Evolutionary conservation across 192 early-diverging fungal genomes (phyloP).

Genomic region (Linnemannia schmuckeri): DNA sequence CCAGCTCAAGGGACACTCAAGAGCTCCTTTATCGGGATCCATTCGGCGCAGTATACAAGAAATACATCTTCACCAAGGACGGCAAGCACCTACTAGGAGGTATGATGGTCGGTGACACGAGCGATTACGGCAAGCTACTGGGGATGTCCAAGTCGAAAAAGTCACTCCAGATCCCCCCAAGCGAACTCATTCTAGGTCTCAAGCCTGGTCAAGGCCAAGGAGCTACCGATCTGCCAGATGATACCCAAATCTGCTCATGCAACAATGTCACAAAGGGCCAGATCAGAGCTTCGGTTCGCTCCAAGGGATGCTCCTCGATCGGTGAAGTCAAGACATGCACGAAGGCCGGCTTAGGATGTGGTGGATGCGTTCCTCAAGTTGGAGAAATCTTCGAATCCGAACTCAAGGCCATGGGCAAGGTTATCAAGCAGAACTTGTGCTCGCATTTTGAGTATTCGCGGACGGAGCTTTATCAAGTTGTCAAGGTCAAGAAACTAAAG

Average conservation of each 20-base stretch:
- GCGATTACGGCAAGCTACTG: constrained; percentile 73
- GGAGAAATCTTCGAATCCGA: constrained; percentile 71
- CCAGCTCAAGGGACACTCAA: constrained; percentile 43
- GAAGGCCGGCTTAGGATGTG: constrained; percentile 72
- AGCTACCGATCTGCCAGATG: constrained; percentile 71
- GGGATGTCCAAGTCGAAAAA: constrained; percentile 66
- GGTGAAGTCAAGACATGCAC: constrained; percentile 73
- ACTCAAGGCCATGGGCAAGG: constrained; percentile 67
- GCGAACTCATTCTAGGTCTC: constrained; percentile 68
- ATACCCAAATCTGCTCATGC: constrained; percentile 79
- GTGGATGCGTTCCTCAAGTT: constrained; percentile 73
- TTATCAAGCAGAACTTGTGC: constrained; percentile 69
- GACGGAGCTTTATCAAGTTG: constrained; percentile 71
- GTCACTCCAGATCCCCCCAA: constrained; percentile 61
- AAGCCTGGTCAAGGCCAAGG: constrained; percentile 52
- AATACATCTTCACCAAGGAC: constrained; percentile 70
- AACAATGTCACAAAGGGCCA: constrained; percentile 77
- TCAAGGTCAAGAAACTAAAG: constrained; percentile 66
- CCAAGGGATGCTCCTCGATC: constrained; percentile 58
- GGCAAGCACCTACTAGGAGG: constrained; percentile 77
- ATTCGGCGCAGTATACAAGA: constrained; percentile 73
- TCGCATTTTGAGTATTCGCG: constrained; percentile 73
- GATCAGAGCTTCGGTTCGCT: constrained; percentile 60
- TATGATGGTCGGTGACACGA: constrained; percentile 77
- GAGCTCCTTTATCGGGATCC: constrained; percentile 65